Evolutionary conservation across 768 basidiomycete species (phyloP), one percentile per base, ranked within the genome.

Genomic region (Boletus edulis): DNA sequence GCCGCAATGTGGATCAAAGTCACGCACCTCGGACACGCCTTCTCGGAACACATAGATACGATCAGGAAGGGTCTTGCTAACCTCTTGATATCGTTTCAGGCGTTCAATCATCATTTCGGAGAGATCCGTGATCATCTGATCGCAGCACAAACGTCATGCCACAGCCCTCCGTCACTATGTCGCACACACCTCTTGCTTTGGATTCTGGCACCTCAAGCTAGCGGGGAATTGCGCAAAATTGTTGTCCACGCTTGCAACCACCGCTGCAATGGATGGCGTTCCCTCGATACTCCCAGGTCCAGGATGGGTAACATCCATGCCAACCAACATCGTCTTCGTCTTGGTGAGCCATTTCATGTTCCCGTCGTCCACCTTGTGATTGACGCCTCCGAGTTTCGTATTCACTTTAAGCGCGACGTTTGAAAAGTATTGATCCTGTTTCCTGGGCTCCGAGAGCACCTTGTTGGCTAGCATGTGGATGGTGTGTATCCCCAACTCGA

Each of bases 241-340:
- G 24, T 75, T 72, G 62, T 93, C 89, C 1, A 83, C 74, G 54
- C 83, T 92, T 0, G 87, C 91, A 3, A 93, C 91, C 11, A 93
- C 86, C 0, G 89, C 91, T 0, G 88, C 89, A 42, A 94, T 87
- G 0, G 89, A 91, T 3, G 91, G 91, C 1, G 89, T 85, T 3
- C 91, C 91, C 3, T 77, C 77, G 48, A 75, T 67, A 59, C 86
- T 87, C 7, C 72, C 78, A 1, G 87, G 86, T 2, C 87, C 81
- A 4, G 90, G 88, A 58, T 93, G 90, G 0, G 89, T 92, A 0
- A 91, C 89, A 63, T 93, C 90, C 58, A 91, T 89, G 0, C 91
- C 91, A 4, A 94, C 84, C 64, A 94, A 72, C 86, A 94, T 93
- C 11, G 91, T 92, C 50, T 78, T 78, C 59, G 78, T 76, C 67